Conservation (phyloP, 345 rosid genomes). For the Eutrema heterophyllum region DNA sequence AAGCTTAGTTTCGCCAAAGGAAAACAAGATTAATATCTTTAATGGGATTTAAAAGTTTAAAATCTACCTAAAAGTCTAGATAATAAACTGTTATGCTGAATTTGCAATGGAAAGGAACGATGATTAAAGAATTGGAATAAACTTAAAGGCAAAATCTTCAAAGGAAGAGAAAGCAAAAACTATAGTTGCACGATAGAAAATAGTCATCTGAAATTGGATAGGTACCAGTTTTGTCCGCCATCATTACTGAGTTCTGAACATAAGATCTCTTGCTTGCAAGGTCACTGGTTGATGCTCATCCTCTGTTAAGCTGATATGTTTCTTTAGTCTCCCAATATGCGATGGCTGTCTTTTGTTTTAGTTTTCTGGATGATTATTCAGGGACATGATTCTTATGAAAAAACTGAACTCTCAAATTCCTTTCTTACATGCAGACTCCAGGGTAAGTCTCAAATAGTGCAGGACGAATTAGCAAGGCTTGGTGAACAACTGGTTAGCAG, state of each 20-base stretch:
- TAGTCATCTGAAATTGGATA: background rate
- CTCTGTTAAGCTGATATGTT: constrained; percentile 8
- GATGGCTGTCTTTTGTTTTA: background rate
- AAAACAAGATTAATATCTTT: background rate
- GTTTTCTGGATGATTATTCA: constrained; percentile 12
- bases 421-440: constrained; percentile 78
- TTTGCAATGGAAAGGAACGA: background rate
- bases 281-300: background rate
- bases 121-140: background rate
- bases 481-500: constrained; percentile 86
- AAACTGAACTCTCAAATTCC: constrained; percentile 48
- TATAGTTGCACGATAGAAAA: background rate
- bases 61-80: background rate
- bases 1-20: background rate
- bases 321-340: constrained; percentile 9
- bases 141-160: background rate
- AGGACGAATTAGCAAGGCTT: constrained; percentile 78
- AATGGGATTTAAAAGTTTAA: background rate
- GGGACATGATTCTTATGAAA: constrained; percentile 1
- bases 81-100: background rate
- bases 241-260: background rate
- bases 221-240: background rate
- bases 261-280: background rate
- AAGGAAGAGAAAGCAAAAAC: background rate
- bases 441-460: constrained; percentile 91